Conservation (phyloP, 208 protist species). For the Leishmania tropica region DNA sequence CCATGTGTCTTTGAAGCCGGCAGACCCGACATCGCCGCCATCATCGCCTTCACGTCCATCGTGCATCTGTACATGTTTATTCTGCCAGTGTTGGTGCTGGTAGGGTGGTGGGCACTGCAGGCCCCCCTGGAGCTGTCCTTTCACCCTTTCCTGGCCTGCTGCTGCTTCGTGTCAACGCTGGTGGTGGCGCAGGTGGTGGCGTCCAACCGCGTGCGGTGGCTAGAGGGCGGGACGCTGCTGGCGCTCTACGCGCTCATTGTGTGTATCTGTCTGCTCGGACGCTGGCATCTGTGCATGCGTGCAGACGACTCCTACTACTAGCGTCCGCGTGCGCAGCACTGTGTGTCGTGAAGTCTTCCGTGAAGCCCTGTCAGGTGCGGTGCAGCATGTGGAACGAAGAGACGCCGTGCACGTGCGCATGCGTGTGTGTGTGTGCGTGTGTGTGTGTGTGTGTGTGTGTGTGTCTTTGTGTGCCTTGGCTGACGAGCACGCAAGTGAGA, state of each 20-base stretch:
- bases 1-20: conserved; percentile 64
- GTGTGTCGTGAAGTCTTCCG: background rate
- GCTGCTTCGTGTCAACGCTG: conserved; percentile 67
- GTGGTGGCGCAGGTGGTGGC: conserved; percentile 53
- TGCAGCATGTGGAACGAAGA: background rate
- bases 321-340: background rate
- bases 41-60: conserved; percentile 68
- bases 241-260: conserved; percentile 55
- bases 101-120: conserved; percentile 18
- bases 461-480: background rate
- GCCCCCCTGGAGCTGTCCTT: conserved; percentile 66
- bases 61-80: conserved; percentile 80
- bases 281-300: conserved; percentile 38
- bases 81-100: conserved; percentile 56
- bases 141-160: conserved; percentile 54
- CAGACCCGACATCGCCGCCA: conserved; percentile 78
- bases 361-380: background rate
- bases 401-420: conserved; percentile 1
- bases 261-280: conserved; percentile 44
- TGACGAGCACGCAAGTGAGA: background rate
- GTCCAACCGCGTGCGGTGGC: conserved; percentile 53
- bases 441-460: background rate
- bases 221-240: conserved; percentile 73
- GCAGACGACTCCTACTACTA: background rate
- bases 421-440: background rate